Evolutionary conservation across 2,329 filamentous ascomycete genomes (phyloP).

Genomic region (Fusarium multiceps): DNA sequence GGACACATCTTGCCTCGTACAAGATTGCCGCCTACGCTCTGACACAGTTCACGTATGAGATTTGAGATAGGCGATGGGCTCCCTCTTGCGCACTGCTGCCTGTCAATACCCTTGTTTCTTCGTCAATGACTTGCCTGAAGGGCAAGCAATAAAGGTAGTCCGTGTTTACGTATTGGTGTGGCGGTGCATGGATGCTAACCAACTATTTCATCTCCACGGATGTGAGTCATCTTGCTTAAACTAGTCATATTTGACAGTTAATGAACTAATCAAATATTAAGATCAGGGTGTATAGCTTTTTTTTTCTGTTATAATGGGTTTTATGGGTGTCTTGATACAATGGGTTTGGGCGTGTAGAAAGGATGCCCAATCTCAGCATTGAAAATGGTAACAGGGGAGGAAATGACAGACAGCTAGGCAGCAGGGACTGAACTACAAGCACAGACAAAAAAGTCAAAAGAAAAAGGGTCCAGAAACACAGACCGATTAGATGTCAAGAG

Average conservation of each 20-base stretch:
- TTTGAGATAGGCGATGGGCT: constrained; percentile 11
- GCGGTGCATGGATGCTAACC: constrained; percentile 24
- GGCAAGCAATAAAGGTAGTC: neutral
- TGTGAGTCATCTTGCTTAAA: constrained; percentile 26
- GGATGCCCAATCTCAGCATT: constrained; percentile 22
- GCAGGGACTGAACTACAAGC: constrained; percentile 1
- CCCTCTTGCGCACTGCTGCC: constrained; percentile 35
- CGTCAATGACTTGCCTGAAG: constrained; percentile 5
- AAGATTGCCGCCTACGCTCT: constrained; percentile 11
- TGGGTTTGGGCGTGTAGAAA: constrained; percentile 9
- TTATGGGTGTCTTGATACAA: neutral
- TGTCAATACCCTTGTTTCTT: constrained; percentile 15
- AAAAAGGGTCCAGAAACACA: neutral
- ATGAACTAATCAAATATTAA: neutral
- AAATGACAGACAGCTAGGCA: constrained; percentile 16
- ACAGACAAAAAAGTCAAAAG: neutral
- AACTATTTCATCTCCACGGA: constrained; percentile 1
- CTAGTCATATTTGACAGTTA: constrained; percentile 2
- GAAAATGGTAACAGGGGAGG: constrained; percentile 9
- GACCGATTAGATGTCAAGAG: neutral
- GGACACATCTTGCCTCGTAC: constrained; percentile 7
- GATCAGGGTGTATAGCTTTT: neutral
- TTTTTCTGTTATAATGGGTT: neutral
- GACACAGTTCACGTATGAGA: constrained; percentile 9
- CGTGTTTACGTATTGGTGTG: constrained; percentile 31